These are phyloP conservation scores for Chaetomium sp. DNA, from an alignment of 2,329 filamentous ascomycete genomes.

Conservation along the genomic window DNA sequence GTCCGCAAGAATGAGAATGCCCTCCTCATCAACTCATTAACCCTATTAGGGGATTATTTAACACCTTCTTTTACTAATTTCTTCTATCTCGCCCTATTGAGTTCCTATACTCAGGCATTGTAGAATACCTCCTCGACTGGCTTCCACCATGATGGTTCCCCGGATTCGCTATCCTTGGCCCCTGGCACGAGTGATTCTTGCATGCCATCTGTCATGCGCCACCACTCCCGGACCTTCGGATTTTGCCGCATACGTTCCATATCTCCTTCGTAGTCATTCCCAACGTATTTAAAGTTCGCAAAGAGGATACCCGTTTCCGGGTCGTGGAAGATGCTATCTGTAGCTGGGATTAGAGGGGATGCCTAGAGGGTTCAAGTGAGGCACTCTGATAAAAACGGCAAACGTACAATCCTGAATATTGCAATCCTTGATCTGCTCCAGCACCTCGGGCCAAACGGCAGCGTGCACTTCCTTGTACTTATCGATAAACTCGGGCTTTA, in stretches of 20 bases:
- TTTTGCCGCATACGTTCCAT: constrained; percentile 77
- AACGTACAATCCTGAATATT: constrained; percentile 72
- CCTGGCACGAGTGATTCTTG: constrained; percentile 67
- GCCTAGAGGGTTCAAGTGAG: too few species aligned
- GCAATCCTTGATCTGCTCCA: constrained; percentile 73
- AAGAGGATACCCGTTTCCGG: constrained; percentile 66
- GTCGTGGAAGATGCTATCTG: constrained; percentile 75
- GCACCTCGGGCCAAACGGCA: constrained; percentile 75
- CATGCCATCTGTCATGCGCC: constrained; percentile 76
- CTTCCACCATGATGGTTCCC: constrained; percentile 69
- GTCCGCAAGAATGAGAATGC: too few species aligned
- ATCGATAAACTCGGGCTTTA: constrained; percentile 66
- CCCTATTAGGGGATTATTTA: too few species aligned
- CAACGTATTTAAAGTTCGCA: constrained; percentile 77
- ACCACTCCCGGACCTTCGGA: constrained; percentile 75
- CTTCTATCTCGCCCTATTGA: too few species aligned
- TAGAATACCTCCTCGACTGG: constrained; percentile 71
- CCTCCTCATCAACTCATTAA: too few species aligned
- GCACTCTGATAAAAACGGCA: not conserved
- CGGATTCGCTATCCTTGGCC: constrained; percentile 60
- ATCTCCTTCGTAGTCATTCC: constrained; percentile 69
- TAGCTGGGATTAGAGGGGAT: not conserved
- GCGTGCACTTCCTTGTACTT: constrained; percentile 76
- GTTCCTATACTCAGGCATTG: constrained; percentile 24
- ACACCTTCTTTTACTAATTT: too few species aligned